Percentiles rank a stretch among this genome's conserved stretches.
Evolutionary conservation across 192 early-diverging fungal genomes (phyloP).

Genomic region (Podila horticola): DNA sequence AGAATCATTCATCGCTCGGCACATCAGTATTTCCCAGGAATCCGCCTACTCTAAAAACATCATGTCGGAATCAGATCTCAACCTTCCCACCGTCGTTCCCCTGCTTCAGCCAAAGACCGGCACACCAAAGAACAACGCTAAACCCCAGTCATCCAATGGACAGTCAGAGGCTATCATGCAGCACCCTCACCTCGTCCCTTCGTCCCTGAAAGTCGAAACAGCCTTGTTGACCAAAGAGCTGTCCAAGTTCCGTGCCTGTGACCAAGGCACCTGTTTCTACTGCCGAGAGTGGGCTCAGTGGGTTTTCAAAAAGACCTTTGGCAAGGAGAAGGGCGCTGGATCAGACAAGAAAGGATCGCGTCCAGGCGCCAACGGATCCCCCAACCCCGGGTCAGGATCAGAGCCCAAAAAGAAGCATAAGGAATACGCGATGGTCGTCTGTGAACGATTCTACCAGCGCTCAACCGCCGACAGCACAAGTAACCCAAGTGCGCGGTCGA

Average conservation of each 20-base stretch:
- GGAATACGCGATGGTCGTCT: conserved; percentile 49
- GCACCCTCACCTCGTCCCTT: conserved; percentile 48
- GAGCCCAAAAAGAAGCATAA: conserved; percentile 46
- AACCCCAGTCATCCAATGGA: conserved; percentile 1
- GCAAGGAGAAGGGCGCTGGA: conserved; percentile 32
- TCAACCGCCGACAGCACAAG: conserved; percentile 34
- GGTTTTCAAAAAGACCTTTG: conserved; percentile 76
- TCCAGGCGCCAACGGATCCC: conserved; percentile 29
- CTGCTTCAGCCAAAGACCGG: conserved; percentile 37
- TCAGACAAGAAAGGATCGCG: conserved; percentile 46
- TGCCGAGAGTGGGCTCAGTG: conserved; percentile 85
- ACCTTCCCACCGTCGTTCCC: conserved; percentile 45
- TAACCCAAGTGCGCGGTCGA: not conserved
- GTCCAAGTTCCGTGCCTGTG: conserved; percentile 75
- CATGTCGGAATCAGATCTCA: conserved; percentile 53
- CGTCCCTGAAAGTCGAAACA: conserved; percentile 72
- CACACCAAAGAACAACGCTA: conserved; percentile 5
- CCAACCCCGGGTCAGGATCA: conserved; percentile 4
- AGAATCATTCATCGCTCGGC: not conserved
- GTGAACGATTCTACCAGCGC: conserved; percentile 45
- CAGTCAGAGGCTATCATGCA: conserved; percentile 38
- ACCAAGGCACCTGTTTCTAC: conserved; percentile 75
- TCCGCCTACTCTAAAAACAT: not conserved
- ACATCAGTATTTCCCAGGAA: not conserved
- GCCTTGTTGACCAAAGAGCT: conserved; percentile 74